Base-by-base conservation (phyloP, 2,329 filamentous ascomycete genomes). In the Diaporthe citrichinensis region DNA sequence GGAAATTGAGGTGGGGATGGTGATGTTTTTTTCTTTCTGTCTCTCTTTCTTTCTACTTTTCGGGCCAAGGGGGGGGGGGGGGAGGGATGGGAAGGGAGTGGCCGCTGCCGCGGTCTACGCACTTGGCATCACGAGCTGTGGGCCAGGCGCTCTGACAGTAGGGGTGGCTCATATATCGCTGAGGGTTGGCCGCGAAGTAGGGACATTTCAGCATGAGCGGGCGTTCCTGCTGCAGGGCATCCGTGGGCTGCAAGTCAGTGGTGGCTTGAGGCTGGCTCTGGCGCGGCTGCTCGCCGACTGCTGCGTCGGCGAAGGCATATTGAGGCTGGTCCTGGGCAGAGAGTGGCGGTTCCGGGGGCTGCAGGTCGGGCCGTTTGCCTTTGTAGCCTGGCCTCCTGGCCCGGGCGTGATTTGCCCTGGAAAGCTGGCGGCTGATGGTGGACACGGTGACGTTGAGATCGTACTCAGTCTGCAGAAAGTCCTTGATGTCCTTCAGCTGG, bases 381-480 rank as follows among this genome's bases (percentile, higher is more conserved):
- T 75, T 76, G 73, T 76, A 76, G 20, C 75, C 75, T 23, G 76
- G 71, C 58, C 74, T 73, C n/a, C 57, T 69, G 6, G 69, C 71
- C n/a, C 76, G 55, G 34, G 73, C 69, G 39, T 73, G 62, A 34
- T 74, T 71, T 20, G 76, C 76, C 28, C 74, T 73, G 6, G 69
- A 71, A 17, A 77, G 76, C 62, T 77, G 76, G 39, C 76, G 69
- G 62, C 69, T 71, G 49, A 76, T 77, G 46, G 76, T 76, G 34
- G 76, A 73, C 12, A 76, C 65, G 41, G 73, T 77, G 34, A 77
- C 76, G 51, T 57, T 68, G 23, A 77, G 69, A 34, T 77, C 73
- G 71, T 73, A 76, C 65, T 77, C 76, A 20, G 62, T 76, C 34
- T 67, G 49, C 25, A 77, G 51, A 25, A 73, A 77, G 34, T 76